A percentile compares a stretch with the other conserved stretches of the same genome.
Evolutionary conservation across 805 yeast species (phyloP).

Genomic region (Ogataea thermomethanolica): DNA sequence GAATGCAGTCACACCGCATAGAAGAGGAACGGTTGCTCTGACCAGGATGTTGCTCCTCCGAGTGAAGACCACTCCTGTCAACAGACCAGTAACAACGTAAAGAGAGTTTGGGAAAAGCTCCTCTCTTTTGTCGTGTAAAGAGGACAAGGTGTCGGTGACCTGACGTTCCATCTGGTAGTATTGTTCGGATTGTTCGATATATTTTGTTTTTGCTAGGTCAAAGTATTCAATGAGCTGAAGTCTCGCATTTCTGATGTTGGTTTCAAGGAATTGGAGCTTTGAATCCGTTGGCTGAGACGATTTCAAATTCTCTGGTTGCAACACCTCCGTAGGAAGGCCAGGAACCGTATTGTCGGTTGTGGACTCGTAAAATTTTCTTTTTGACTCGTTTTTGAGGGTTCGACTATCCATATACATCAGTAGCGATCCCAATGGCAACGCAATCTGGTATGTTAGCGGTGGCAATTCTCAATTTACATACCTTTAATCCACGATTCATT

Average conservation of each 20-base stretch:
- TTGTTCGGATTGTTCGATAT: constrained; percentile 46
- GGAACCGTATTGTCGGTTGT: constrained; percentile 19
- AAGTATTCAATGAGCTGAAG: constrained; percentile 35
- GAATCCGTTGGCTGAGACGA: constrained; percentile 16
- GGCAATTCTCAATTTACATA: constrained; percentile 1
- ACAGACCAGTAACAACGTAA: constrained; percentile 63
- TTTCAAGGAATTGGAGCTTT: constrained; percentile 38
- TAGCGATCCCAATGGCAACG: neutral
- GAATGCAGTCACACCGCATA: constrained; percentile 62
- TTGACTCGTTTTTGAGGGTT: constrained; percentile 20
- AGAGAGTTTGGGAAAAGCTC: constrained; percentile 68
- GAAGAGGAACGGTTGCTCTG: constrained; percentile 53
- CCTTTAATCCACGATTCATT: constrained; percentile 10
- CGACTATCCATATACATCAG: neutral
- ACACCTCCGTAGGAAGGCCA: constrained; percentile 20
- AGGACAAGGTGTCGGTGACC: constrained; percentile 59
- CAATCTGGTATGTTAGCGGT: constrained; percentile 6
- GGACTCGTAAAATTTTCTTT: constrained; percentile 29
- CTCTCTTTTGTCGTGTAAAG: constrained; percentile 62
- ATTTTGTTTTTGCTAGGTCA: constrained; percentile 34
- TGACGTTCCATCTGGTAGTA: constrained; percentile 60
- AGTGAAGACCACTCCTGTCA: constrained; percentile 70
- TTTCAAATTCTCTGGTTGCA: constrained; percentile 15
- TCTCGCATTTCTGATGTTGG: constrained; percentile 47
- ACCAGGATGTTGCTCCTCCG: constrained; percentile 60